These are phyloP conservation scores for Wallacemonas sp. DNA, from an alignment of 208 protist species.

Conservation along the genomic window DNA sequence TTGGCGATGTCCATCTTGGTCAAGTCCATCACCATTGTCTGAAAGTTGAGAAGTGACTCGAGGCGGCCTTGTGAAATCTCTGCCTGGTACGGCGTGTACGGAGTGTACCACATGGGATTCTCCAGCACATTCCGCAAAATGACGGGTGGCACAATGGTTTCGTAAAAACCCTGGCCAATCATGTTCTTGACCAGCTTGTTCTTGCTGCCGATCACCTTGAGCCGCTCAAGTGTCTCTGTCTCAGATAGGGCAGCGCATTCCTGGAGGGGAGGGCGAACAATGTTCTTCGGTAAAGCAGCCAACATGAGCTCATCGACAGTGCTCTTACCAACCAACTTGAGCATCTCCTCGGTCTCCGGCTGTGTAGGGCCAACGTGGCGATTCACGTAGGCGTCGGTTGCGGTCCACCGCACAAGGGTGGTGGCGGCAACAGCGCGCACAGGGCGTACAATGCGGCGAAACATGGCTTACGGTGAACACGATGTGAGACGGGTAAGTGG, in stretches of 20 bases:
- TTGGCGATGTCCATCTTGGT: slow-evolving; percentile 95
- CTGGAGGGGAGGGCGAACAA: slow-evolving; percentile 56
- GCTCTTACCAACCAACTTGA: slow-evolving; percentile 69
- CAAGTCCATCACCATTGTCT: slow-evolving; percentile 96
- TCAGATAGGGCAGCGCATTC: slow-evolving; percentile 63
- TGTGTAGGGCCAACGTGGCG: slow-evolving; percentile 91
- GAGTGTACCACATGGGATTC: slow-evolving; percentile 99
- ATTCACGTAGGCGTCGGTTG: slow-evolving; percentile 86
- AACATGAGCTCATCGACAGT: slow-evolving; percentile 83
- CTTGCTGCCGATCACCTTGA: slow-evolving; percentile 53
- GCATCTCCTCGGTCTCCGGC: slow-evolving; percentile 89
- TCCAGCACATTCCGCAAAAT: slow-evolving; percentile 97
- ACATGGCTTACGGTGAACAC: slow-evolving; percentile 32
- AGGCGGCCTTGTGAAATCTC: slow-evolving; percentile 97
- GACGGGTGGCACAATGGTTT: slow-evolving; percentile 86
- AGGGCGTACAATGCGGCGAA: slow-evolving; percentile 28
- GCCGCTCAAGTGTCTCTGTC: slow-evolving; percentile 56
- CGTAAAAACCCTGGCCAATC: slow-evolving; percentile 95
- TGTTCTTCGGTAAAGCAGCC: slow-evolving; percentile 64
- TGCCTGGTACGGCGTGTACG: slow-evolving; percentile 98
- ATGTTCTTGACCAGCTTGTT: slow-evolving; percentile 93
- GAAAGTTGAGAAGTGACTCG: slow-evolving; percentile 98
- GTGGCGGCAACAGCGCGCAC: background rate
- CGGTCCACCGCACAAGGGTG: slow-evolving; percentile 36
- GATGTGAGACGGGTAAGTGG: background rate